Conservation (phyloP, 805 yeast genomes). For the Komagataella populi region DNA sequence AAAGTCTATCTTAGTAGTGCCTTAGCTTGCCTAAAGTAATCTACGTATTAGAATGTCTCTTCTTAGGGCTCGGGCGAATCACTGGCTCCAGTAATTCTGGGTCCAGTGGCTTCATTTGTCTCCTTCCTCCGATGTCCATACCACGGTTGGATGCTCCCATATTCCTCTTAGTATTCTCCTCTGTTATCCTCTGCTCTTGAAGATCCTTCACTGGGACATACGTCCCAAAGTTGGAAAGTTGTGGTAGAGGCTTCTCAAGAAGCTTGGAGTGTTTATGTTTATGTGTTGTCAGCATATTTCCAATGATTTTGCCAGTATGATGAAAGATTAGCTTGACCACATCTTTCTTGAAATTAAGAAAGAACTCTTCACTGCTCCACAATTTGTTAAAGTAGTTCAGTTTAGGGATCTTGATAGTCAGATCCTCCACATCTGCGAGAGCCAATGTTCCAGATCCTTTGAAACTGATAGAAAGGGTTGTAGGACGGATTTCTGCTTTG, state of each 20-base stretch:
- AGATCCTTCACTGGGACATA: neutral
- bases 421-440: conserved; percentile 65
- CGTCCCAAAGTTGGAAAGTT: neutral
- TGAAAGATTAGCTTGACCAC: conserved; percentile 40
- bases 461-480: conserved; percentile 56
- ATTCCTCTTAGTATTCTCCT: neutral
- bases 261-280: neutral
- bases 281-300: conserved; percentile 41
- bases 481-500: conserved; percentile 36
- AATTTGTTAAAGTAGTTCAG: conserved; percentile 45
- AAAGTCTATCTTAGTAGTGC: neutral
- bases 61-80: neutral
- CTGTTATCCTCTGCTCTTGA: neutral
- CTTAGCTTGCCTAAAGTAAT: neutral
- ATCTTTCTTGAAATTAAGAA: conserved; percentile 46
- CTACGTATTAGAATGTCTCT: neutral
- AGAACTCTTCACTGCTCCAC: conserved; percentile 62
- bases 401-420: conserved; percentile 52
- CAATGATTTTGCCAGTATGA: conserved; percentile 66
- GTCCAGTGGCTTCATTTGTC: neutral
- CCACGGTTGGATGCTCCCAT: neutral
- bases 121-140: neutral
- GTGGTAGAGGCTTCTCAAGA: neutral
- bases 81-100: neutral
- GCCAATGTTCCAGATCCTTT: conserved; percentile 59